Evolutionary conservation across 345 rosid genomes (phyloP).

Genomic region (Diplotaxis tenuifolia): DNA sequence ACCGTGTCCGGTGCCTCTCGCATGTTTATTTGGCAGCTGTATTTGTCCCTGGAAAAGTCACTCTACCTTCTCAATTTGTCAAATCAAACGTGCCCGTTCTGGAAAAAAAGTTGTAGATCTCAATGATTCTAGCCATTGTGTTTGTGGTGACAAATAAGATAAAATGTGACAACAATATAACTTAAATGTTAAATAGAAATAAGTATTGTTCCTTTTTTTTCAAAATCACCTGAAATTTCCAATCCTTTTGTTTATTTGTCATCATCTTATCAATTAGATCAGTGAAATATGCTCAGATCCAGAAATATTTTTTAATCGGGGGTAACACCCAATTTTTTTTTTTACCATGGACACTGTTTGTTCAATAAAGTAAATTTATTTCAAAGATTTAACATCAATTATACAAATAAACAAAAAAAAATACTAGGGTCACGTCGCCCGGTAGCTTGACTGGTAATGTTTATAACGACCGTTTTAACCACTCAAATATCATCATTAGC

Average conservation of each 20-base stretch:
- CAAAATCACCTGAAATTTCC: background rate
- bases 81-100: background rate
- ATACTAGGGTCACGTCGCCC: background rate
- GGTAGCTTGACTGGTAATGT: background rate
- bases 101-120: background rate
- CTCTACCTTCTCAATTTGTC: background rate
- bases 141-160: background rate
- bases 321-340: too few species aligned
- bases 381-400: background rate
- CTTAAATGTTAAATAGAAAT: background rate
- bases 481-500: background rate
- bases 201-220: background rate
- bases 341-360: background rate
- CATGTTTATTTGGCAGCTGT: slow-evolving; percentile 19
- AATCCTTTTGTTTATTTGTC: background rate
- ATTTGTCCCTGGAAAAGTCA: slow-evolving; percentile 13
- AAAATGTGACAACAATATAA: background rate
- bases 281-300: background rate
- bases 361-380: background rate
- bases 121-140: background rate
- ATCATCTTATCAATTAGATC: background rate
- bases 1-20: slow-evolving; percentile 20
- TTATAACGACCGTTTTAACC: background rate
- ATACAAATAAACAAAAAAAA: background rate
- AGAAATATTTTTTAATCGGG: too few species aligned